phyloP scores from a whole-genome alignment of 129 eudicot genomes.

The Kitagawia praeruptora region DNA sequence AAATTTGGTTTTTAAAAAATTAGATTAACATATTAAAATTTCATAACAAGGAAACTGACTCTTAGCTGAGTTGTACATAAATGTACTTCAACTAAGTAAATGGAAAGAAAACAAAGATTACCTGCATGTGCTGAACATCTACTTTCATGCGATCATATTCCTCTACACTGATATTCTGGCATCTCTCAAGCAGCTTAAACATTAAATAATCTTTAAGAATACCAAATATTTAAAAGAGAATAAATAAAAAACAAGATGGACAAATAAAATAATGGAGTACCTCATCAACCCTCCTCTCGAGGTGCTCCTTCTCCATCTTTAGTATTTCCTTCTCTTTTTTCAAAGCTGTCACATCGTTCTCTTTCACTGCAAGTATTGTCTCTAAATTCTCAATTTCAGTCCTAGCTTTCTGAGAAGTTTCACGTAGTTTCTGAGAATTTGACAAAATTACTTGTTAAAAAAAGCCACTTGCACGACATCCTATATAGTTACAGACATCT shows the following conservation, averaged over 20 bases:
- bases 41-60: not conserved
- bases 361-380: constrained; percentile 35
- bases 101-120: not conserved
- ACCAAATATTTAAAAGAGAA: not conserved
- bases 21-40: not conserved
- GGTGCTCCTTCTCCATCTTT: too few relatives aligned
- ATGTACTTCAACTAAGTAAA: not conserved
- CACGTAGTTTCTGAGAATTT: constrained; percentile 48
- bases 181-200: constrained; percentile 37
- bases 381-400: constrained; percentile 43
- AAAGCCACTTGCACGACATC: not conserved
- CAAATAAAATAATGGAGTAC: too few relatives aligned
- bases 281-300: too few relatives aligned
- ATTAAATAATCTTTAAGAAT: not conserved
- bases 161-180: constrained; percentile 56
- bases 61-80: too few relatives aligned
- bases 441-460: not conserved
- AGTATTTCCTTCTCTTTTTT: too few relatives aligned
- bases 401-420: constrained; percentile 35
- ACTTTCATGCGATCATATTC: constrained; percentile 53
- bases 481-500: not conserved
- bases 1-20: not conserved
- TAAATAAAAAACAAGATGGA: not conserved
- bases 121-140: constrained; percentile 57
- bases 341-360: constrained; percentile 42